Percentiles rank a stretch among this genome's conserved stretches.
These are phyloP conservation scores for Lachnum nothofagi DNA, from an alignment of 2,329 filamentous ascomycete genomes.

Conservation along the genomic window DNA sequence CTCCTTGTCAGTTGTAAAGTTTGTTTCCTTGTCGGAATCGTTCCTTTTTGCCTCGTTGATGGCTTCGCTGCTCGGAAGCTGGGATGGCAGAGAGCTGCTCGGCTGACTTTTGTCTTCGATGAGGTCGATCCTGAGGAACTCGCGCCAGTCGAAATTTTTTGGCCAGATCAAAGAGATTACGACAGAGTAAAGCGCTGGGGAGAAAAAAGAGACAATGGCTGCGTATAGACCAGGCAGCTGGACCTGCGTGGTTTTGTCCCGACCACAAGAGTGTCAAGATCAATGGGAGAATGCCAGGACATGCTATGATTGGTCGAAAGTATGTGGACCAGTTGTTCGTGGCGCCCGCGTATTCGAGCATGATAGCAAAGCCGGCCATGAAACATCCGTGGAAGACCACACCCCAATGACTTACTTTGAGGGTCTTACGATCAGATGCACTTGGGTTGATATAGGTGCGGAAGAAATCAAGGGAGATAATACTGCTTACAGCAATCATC, in stretches of 20 bases:
- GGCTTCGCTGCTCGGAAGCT: too few relatives aligned
- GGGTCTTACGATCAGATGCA: conserved; percentile 39
- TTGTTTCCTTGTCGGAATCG: too few relatives aligned
- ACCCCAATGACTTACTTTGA: conserved; percentile 43
- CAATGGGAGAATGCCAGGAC: conserved; percentile 29
- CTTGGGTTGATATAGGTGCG: conserved; percentile 45
- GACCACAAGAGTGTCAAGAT: conserved; percentile 35
- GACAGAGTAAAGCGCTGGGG: conserved; percentile 41
- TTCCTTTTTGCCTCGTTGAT: too few relatives aligned
- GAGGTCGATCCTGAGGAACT: conserved; percentile 42
- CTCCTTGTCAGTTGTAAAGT: not conserved
- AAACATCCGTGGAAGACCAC: conserved; percentile 45
- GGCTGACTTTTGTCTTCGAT: conserved; percentile 33
- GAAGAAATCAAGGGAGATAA: conserved; percentile 47
- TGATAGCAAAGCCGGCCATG: conserved; percentile 44
- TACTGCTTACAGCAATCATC: conserved; percentile 48
- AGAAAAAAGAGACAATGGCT: conserved; percentile 44
- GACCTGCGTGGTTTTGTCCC: conserved; percentile 44
- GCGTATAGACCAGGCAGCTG: conserved; percentile 49
- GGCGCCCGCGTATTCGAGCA: conserved; percentile 44
- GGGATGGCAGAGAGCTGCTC: not conserved
- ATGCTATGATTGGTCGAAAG: conserved; percentile 14
- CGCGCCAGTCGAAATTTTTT: conserved; percentile 40
- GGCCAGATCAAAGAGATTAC: conserved; percentile 42
- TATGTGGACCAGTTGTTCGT: conserved; percentile 40